Evolutionary conservation across 2,329 filamentous ascomycete species (phyloP).

Genomic region (Neoascochyta sp.): DNA sequence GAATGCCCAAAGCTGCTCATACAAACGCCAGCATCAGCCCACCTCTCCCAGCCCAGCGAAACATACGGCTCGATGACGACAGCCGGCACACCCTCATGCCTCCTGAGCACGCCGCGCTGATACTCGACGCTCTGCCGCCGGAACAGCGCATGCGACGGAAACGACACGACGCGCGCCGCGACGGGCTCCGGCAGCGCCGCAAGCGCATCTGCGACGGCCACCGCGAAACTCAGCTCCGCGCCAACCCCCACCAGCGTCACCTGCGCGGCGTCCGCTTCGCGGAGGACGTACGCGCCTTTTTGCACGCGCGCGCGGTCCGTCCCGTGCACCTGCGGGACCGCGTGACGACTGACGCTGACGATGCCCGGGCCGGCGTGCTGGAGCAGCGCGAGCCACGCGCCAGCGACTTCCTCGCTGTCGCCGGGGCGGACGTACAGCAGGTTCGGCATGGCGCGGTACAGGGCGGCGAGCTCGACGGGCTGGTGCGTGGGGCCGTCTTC

Average conservation of each 20-base stretch:
- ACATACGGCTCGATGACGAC: conserved; percentile 61
- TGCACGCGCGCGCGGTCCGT: conserved; percentile 42
- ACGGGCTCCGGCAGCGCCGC: conserved; percentile 32
- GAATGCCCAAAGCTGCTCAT: conserved; percentile 56
- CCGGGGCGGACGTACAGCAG: conserved; percentile 58
- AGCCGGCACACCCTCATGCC: conserved; percentile 40
- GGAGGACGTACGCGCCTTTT: conserved; percentile 48
- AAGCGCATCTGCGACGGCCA: conserved; percentile 39
- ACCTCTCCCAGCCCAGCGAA: conserved; percentile 57
- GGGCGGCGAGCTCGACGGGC: conserved; percentile 53
- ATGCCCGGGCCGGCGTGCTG: conserved; percentile 43
- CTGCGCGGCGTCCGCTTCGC: conserved; percentile 42
- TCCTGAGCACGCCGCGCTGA: conserved; percentile 45
- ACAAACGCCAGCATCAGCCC: conserved; percentile 54
- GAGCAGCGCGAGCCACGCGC: conserved; percentile 52
- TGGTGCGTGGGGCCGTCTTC: conserved; percentile 62
- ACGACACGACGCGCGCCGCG: conserved; percentile 48
- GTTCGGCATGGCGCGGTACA: conserved; percentile 63
- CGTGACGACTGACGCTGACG: conserved; percentile 48
- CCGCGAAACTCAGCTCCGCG: conserved; percentile 45
- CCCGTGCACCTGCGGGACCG: conserved; percentile 41
- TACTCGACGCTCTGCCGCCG: conserved; percentile 47
- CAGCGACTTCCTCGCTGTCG: conserved; percentile 56
- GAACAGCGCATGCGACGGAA: conserved; percentile 51
- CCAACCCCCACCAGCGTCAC: conserved; percentile 48